These are phyloP conservation scores for Cyamopsis tetragonoloba DNA, from an alignment of 306 rosid genomes.

Conservation along the genomic window DNA sequence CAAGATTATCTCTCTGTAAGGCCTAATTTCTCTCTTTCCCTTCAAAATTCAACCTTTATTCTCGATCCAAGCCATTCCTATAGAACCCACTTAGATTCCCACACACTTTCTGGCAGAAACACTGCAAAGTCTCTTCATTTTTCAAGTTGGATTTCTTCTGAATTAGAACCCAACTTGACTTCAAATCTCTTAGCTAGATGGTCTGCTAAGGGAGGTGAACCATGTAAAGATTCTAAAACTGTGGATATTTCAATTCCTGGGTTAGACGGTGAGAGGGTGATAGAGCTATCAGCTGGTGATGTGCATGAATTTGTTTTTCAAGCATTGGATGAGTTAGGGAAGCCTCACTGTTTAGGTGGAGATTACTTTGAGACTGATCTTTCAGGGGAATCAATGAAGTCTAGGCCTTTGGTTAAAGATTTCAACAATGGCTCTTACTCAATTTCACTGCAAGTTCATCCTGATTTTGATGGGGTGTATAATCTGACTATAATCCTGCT, in stretches of 20 bases:
- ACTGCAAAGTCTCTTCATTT: not conserved
- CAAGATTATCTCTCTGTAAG: slow-evolving; percentile 38
- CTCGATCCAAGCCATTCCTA: slow-evolving; percentile 30
- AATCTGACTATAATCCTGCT: slow-evolving; percentile 69
- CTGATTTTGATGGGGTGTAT: slow-evolving; percentile 68
- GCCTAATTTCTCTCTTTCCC: slow-evolving; percentile 35
- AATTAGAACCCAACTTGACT: slow-evolving; percentile 61
- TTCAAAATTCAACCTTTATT: slow-evolving; percentile 21
- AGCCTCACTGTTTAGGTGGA: slow-evolving; percentile 81
- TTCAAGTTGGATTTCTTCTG: slow-evolving; percentile 57
- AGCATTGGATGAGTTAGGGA: slow-evolving; percentile 66
- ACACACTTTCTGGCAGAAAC: no score
- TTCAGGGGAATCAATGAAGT: slow-evolving; percentile 82
- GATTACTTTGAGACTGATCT: slow-evolving; percentile 93
- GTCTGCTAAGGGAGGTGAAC: slow-evolving; percentile 76
- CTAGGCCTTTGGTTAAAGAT: slow-evolving; percentile 82
- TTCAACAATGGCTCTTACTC: slow-evolving; percentile 82
- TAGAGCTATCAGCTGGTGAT: slow-evolving; percentile 64
- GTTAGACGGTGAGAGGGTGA: slow-evolving; percentile 48
- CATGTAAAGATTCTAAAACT: slow-evolving; percentile 70
- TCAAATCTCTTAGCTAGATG: slow-evolving; percentile 60
- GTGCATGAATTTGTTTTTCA: slow-evolving; percentile 70
- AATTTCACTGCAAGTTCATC: slow-evolving; percentile 76
- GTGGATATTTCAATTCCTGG: slow-evolving; percentile 56
- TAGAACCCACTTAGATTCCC: slow-evolving; percentile 21